These are phyloP conservation scores for Euptelea pleiosperma DNA, from an alignment of 164 flowering plant species.

Conservation along the genomic window DNA sequence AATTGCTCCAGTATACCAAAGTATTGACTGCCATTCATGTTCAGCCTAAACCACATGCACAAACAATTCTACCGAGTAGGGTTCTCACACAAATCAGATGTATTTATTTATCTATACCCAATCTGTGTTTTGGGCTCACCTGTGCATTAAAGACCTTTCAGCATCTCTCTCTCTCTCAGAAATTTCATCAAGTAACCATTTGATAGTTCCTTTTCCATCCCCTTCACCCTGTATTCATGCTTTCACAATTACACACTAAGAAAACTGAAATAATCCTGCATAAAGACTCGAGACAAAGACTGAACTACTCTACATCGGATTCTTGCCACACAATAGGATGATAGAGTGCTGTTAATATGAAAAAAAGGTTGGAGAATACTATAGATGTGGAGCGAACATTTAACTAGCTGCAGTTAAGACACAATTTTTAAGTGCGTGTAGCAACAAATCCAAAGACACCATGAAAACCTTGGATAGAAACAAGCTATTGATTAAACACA, in stretches of 20 bases:
- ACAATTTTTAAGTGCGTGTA: too few species aligned
- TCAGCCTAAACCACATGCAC: neutral
- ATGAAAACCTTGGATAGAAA: neutral
- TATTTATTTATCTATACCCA: neutral
- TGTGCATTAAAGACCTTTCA: constrained; percentile 51
- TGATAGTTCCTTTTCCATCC: constrained; percentile 26
- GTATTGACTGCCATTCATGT: too few species aligned
- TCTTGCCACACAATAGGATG: neutral
- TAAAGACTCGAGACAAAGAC: neutral
- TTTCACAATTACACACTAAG: neutral
- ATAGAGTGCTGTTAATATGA: neutral
- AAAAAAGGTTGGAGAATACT: neutral
- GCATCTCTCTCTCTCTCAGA: constrained; percentile 38
- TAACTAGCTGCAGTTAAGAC: too few species aligned
- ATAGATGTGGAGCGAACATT: neutral
- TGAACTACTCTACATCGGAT: neutral
- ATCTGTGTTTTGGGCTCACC: constrained; percentile 21
- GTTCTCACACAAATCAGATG: neutral
- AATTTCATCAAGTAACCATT: constrained; percentile 46
- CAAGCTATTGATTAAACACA: neutral
- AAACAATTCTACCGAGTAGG: neutral
- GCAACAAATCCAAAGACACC: neutral
- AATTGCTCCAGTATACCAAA: too few species aligned
- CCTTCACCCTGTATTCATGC: constrained; percentile 16
- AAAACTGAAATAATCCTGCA: neutral